Base-by-base conservation (phyloP, 1,139 yeast species). In the Suhomyces wounanorum region DNA sequence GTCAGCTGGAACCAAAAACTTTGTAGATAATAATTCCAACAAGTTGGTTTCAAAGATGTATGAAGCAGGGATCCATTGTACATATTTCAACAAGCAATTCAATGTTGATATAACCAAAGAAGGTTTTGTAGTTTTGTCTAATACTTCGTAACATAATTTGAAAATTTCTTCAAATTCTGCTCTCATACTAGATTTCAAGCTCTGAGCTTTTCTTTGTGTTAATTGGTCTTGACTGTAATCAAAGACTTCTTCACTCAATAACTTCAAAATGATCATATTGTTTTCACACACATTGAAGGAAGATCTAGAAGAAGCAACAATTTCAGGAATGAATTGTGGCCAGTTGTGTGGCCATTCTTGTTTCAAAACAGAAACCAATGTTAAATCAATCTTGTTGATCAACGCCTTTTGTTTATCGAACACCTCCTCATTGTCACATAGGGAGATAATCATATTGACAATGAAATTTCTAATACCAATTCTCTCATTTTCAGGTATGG, bases 311-410 rank as follows among this genome's bases (percentile, higher is more conserved):
- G 96, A 86, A 56, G 81, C 81, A 42, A 94, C 95, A 55, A 94
- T 82, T 67, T 95, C 99, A 13, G 98, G 97, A 49, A 94, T 87
- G 63, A 95, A 94, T 61, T 88, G 89, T 21, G 98, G 98, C 99
- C 99, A 94, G 66, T 91, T 89, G 60, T 86, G 91, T 39, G 99
- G 99, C 99, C 99, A 94, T 67, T 94, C 99, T 70, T 95, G 98
- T 66, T 94, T 94, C 64, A 94, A 82, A 48, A 94, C 86, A 64
- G 94, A 96, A 38, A 94, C 99, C 64, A 94, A 77, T 8, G 98
- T 94, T 66, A 94, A 79, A 71, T 94, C 97, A 61, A 94, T 92
- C 69, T 95, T 95, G 72, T 89, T 90, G 62, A 94, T 89, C 64
- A 94, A 79, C 18, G 97, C 86, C 64, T 85, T 85, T 66, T 92